Evolutionary conservation across 768 basidiomycete species (phyloP), one percentile per base, ranked within the genome.

Genomic region (Xerocomus potaroensis): DNA sequence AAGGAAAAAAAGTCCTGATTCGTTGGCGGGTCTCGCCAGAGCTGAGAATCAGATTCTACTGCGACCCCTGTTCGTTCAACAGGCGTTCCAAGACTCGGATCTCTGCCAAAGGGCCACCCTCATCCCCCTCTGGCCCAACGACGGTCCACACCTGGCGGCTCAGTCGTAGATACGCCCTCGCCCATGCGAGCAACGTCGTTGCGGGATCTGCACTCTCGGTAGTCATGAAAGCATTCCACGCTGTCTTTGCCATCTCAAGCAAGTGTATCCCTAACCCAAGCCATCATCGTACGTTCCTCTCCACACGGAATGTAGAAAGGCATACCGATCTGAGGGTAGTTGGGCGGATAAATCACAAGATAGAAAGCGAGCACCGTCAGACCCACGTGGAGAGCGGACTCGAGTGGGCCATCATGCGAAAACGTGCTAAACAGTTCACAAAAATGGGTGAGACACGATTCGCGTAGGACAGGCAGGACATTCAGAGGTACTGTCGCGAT

Each of bases 321-420:
- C 76, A 53, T 44, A 87, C 89, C 89, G 21, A 83, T 87, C 54
- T 89, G 85, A n/a, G 88, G 89, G 62, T 88, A 89, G 57, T 84
- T 83, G 2, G 65, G 68, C 1, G 89, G 87, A 56, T 91, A 91
- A 37, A 90, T 70, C 43, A 85, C 58, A 10, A 75, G 57, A 62
- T 91, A 91, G 7, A 87, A 65, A 1, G 81, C 81, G 16, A 88
- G 67, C 12, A 89, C 66, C 1, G 77, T 75, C 30, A 72, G 56
- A 12, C 89, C 87, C 10, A 69, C 63, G 26, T 72, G 58, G 18
- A 83, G 57, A 0, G 87, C 87, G 12, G 63, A 50, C 10, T 67
- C 64, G 54, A 77, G 80, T 5, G 71, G 66, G 1, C 80, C 80
- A 48, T 85, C 81, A 55, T 91, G 87, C 5, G 86, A 84, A n/a